Evolutionary conservation across 805 yeast genomes (phyloP).

Genomic region (Hanseniaspora meyeri): DNA sequence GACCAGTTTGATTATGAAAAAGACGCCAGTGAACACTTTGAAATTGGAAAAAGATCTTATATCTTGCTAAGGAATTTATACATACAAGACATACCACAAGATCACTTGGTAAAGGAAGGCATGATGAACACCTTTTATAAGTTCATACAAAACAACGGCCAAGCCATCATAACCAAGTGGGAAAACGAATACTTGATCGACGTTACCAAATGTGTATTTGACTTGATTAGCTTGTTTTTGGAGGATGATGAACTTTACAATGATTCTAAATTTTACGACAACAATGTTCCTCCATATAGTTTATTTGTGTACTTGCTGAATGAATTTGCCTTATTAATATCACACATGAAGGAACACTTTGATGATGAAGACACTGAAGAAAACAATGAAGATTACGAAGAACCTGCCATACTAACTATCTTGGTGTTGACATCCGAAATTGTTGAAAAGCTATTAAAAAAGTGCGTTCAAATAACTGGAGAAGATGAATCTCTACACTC

Average conservation of each 20-base stretch:
- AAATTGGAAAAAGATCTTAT: slow-evolving; percentile 22
- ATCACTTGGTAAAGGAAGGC: background rate
- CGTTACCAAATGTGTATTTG: slow-evolving; percentile 4
- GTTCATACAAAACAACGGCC: background rate
- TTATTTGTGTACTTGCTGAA: background rate
- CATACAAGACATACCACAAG: slow-evolving; percentile 16
- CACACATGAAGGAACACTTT: background rate
- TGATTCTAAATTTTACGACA: background rate
- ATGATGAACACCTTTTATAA: background rate
- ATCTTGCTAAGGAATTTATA: slow-evolving; percentile 24
- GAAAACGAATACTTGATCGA: slow-evolving; percentile 1
- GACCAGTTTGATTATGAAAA: slow-evolving; percentile 14
- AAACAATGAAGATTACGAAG: slow-evolving; percentile 18
- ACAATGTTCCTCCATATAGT: background rate
- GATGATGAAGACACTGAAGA: slow-evolving; percentile 17
- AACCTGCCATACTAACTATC: slow-evolving; percentile 16
- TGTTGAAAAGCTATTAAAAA: slow-evolving; percentile 16
- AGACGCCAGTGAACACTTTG: slow-evolving; percentile 12
- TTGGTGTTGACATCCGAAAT: slow-evolving; percentile 12
- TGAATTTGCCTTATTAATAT: background rate
- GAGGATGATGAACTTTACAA: slow-evolving; percentile 3
- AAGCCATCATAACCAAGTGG: background rate
- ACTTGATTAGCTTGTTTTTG: slow-evolving; percentile 4
- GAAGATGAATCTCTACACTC: background rate
- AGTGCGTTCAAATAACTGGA: background rate